Conservation (phyloP, 495 filamentous ascomycete species). For the Parmelia sp. region DNA sequence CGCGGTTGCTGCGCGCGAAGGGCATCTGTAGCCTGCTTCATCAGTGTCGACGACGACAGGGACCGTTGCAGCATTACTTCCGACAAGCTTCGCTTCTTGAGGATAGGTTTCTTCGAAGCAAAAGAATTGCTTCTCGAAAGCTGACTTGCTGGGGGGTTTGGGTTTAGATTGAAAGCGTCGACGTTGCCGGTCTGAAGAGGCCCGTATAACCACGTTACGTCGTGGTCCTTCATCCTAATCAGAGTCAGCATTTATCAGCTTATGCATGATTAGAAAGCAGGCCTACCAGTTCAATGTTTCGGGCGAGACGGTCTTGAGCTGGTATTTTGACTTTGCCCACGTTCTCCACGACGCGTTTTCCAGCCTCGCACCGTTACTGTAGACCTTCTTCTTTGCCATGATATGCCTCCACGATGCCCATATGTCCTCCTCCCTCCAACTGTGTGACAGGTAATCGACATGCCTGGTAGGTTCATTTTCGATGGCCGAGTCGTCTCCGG, state of each 20-base stretch:
- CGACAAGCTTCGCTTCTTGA: constrained; percentile 95
- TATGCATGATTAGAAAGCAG: constrained; percentile 3
- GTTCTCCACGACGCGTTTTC: constrained; percentile 98
- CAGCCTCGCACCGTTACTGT: constrained; percentile 71
- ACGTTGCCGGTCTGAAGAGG: constrained; percentile 67
- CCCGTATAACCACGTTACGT: constrained; percentile 97
- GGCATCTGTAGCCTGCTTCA: constrained; percentile 89
- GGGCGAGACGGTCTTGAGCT: constrained; percentile 77
- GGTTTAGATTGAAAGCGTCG: constrained; percentile 35
- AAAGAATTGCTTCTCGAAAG: constrained; percentile 80
- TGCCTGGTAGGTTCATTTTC: constrained; percentile 75
- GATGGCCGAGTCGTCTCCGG: constrained; percentile 79
- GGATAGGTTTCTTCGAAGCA: constrained; percentile 78
- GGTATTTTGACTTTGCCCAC: constrained; percentile 89
- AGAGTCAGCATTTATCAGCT: constrained; percentile 9
- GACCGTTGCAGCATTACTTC: constrained; percentile 92
- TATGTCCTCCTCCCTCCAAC: constrained; percentile 95
- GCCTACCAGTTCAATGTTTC: constrained; percentile 85
- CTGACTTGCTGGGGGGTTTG: constrained; percentile 49
- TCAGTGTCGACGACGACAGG: constrained; percentile 78
- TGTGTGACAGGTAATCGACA: constrained; percentile 93
- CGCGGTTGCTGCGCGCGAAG: constrained; percentile 81
- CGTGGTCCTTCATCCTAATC: constrained; percentile 86
- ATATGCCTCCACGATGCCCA: constrained; percentile 97
- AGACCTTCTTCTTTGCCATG: constrained; percentile 65